Base-by-base conservation (phyloP, 2,329 filamentous ascomycete species). In the Trichoderma sp. region DNA sequence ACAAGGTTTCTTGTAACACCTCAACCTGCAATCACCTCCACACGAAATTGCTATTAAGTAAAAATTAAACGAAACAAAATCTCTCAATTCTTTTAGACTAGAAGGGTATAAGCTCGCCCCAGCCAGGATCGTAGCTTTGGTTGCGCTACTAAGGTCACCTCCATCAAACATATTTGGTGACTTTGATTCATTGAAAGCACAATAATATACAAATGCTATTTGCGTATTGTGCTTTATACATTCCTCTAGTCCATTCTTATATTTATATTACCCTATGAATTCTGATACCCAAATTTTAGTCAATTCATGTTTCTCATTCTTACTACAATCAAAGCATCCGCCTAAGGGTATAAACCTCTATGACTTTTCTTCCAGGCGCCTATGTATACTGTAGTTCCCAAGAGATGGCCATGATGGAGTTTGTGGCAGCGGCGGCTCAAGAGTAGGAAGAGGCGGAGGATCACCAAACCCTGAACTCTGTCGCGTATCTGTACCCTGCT, bases 391-490 rank as follows among this genome's bases (percentile, higher is more conserved):
- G 18, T 63, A 63, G n/a, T 35, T 35, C 29, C 18, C 60, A 3
- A 63, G 50, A 3, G 78, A 75, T 11, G 78, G 68, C 45, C 78
- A 79, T 1, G 80, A 81, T 3, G 81, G 80, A 14, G 82, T 82
- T 59, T 82, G 81, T n/a, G 83, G 78, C 21, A 81, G 77, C 11
- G 83, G 78, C 79, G 85, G 90, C 79, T 90, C 87, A 45, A 91
- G 81, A 1, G 89, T 89, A 0, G 89, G 88, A 21, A 91, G 82
- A 35, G 87, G 85, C 11, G 90, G 84, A 7, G 88, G 89, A 77
- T 89, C 87, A 75, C 90, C 88, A 76, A 88, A 89, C 7, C 85
- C 89, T 38, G 85, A 84, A 75, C 88, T 87, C 63, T 86, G 85
- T 11, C 81, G 81, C 8, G 80, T 77, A 11, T 80, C 82, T 2